Evolutionary conservation across 2,329 filamentous ascomycete genomes (phyloP).

Genomic region (Chaetothyriales sp.): DNA sequence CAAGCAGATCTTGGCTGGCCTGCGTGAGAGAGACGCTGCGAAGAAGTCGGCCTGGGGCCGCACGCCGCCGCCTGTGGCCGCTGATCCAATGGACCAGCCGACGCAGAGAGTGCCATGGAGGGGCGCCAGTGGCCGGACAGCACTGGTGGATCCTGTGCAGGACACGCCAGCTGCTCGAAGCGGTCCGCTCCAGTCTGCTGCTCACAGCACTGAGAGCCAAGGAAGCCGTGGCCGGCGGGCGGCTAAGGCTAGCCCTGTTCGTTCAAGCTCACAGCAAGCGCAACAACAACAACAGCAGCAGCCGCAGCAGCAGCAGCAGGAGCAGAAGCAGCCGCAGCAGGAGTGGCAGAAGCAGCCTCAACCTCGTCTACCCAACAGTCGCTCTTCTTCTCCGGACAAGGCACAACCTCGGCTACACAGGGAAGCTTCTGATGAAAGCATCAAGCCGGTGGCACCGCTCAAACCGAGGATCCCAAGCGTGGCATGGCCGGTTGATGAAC

Average conservation of each 20-base stretch:
- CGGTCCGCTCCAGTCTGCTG: constrained; percentile 20
- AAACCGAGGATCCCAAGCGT: constrained; percentile 23
- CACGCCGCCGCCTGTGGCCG: constrained; percentile 22
- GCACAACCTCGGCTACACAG: constrained; percentile 12
- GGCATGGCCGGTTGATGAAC: neutral
- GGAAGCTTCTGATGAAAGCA: constrained; percentile 22
- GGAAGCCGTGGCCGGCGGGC: neutral
- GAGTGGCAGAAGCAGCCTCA: too few relatives aligned
- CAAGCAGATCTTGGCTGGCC: constrained; percentile 21
- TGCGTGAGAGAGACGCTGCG: constrained; percentile 23
- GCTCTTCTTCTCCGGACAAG: constrained; percentile 2
- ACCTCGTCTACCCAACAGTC: neutral
- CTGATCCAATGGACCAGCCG: constrained; percentile 35
- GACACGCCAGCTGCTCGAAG: constrained; percentile 42
- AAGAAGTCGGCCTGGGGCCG: constrained; percentile 21
- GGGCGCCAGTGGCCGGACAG: constrained; percentile 55
- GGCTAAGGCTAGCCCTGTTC: neutral
- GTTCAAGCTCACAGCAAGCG: neutral
- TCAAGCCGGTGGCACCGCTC: constrained; percentile 31
- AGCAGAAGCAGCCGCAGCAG: too few relatives aligned
- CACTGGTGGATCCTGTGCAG: constrained; percentile 50
- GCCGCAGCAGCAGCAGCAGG: too few relatives aligned
- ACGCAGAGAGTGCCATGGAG: constrained; percentile 47
- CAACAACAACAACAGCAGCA: neutral
- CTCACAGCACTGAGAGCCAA: constrained; percentile 11